Base-by-base conservation (phyloP, 1,139 yeast genomes). In the Tardiomyces digboiensis region DNA sequence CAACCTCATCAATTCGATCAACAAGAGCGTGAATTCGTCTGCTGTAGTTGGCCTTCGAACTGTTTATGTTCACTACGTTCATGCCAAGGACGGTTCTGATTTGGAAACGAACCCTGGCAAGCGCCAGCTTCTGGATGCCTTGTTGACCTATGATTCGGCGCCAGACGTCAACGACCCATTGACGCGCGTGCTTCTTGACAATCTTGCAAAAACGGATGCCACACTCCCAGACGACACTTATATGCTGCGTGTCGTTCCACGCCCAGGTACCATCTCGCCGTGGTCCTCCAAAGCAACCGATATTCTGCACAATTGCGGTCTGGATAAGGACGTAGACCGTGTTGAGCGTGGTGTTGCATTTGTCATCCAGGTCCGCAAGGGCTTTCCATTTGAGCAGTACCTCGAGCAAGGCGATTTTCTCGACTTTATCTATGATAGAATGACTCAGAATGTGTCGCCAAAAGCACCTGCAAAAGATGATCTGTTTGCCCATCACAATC, bases 251-350 rank as follows among this genome's bases (percentile, higher is more conserved):
- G 74, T 93, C 45, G 73, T 89, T 47, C 98, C 99, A 40, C 79
- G 98, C 64, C 73, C 91, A 8, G 98, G 98, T 48, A 91, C 98
- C 20, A 88, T 91, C 53, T 89, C 97, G 21, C 98, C 98, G 29
- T 93, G 99, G 99, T 87, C 97, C 16, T 89, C 98, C 16, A 93
- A 93, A 68, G 99, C 99, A 33, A 89, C 98, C 40, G 91, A 91
- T 65, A 93, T 93, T 54, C 77, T 93, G 42, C 78, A 79, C 47
- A 94, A 85, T 43, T 87, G 97, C 68, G 97, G 97, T 6, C 74
- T 91, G 48, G 74, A 73, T 38, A 72, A 72, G 14, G 75, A 73
- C 48, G 73, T 91, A 39, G 84, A 79, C 58, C 76, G 98, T 55
- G 80, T 93, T 46, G 99, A 93, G 70, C 78, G 98, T 58, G 98